Percentiles rank a stretch among this genome's conserved stretches.
phyloP scores from a whole-genome alignment of 805 yeast species.

The Kodamaea jinghongensis region DNA sequence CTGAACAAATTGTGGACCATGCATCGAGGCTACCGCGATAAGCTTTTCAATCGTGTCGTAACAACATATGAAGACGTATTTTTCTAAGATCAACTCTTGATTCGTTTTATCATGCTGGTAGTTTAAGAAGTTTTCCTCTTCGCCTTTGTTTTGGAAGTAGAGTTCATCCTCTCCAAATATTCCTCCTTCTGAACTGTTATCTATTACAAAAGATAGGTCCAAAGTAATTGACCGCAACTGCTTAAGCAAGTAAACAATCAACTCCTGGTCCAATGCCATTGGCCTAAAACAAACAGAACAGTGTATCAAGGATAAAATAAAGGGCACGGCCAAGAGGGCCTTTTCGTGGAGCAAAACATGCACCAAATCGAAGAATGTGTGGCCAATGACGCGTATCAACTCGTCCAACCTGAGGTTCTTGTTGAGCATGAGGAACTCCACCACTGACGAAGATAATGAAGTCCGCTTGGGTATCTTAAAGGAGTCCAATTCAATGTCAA shows the following conservation, averaged over 20 bases:
- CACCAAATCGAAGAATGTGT: conserved; percentile 22
- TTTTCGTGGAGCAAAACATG: conserved; percentile 26
- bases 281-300: conserved; percentile 58
- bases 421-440: conserved; percentile 41
- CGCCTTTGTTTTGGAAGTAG: conserved; percentile 4
- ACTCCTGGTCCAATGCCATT: conserved; percentile 48
- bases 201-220: conserved; percentile 25
- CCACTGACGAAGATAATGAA: conserved; percentile 39
- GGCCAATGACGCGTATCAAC: conserved; percentile 41
- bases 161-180: conserved; percentile 2
- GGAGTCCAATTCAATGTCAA: conserved; percentile 16
- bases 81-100: conserved; percentile 41
- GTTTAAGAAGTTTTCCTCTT: conserved; percentile 27
- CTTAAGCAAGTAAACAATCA: conserved; percentile 20
- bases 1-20: conserved; percentile 19
- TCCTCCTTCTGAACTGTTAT: conserved; percentile 13
- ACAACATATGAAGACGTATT: conserved; percentile 47
- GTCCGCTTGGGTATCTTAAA: conserved; percentile 23
- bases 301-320: conserved; percentile 55
- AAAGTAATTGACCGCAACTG: conserved; percentile 17
- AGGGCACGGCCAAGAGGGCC: conserved; percentile 50
- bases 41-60: conserved; percentile 58
- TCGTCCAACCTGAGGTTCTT: conserved; percentile 51
- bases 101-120: conserved; percentile 28
- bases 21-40: conserved; percentile 24